Evolutionary conservation across 805 yeast species (phyloP).

Genomic region (Ogataea wickerhamii): DNA sequence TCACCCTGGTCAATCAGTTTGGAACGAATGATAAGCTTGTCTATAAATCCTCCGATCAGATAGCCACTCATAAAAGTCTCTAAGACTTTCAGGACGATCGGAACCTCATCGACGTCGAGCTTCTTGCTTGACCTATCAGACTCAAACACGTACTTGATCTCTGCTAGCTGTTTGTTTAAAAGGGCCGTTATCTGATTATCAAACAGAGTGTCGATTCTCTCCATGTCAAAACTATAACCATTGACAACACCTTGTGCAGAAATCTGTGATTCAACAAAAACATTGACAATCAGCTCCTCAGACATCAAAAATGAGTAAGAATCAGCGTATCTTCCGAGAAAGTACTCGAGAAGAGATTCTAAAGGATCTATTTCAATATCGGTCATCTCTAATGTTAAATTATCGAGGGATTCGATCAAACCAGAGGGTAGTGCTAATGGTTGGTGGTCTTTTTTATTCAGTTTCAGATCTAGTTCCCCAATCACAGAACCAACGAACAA

Average conservation of each 20-base stretch:
- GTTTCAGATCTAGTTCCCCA: conserved; percentile 61
- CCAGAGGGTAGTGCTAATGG: conserved; percentile 14
- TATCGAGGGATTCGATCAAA: conserved; percentile 26
- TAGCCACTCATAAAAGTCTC: conserved; percentile 35
- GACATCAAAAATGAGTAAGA: conserved; percentile 26
- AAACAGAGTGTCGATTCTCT: conserved; percentile 24
- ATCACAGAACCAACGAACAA: conserved; percentile 69
- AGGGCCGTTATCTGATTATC: conserved; percentile 11
- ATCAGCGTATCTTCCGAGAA: conserved; percentile 30
- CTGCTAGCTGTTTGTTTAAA: conserved; percentile 27
- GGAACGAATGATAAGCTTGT: conserved; percentile 29
- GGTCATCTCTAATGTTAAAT: conserved; percentile 22
- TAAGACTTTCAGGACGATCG: conserved; percentile 31
- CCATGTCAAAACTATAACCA: conserved; percentile 25
- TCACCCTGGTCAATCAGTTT: conserved; percentile 34
- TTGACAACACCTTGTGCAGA: conserved; percentile 27
- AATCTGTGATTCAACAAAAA: conserved; percentile 12
- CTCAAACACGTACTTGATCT: conserved; percentile 27
- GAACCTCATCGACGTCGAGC: conserved; percentile 30
- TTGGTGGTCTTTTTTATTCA: conserved; percentile 42
- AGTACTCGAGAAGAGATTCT: conserved; percentile 33
- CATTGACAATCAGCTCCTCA: conserved; percentile 18
- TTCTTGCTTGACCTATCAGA: background rate
- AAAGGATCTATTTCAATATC: conserved; percentile 35
- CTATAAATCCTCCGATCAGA: conserved; percentile 33